A percentile compares a stretch with the other conserved stretches of the same genome.
Evolutionary conservation across 2,329 filamentous ascomycete species (phyloP).

Genomic region (Phaeosphaeriaceae sp.): DNA sequence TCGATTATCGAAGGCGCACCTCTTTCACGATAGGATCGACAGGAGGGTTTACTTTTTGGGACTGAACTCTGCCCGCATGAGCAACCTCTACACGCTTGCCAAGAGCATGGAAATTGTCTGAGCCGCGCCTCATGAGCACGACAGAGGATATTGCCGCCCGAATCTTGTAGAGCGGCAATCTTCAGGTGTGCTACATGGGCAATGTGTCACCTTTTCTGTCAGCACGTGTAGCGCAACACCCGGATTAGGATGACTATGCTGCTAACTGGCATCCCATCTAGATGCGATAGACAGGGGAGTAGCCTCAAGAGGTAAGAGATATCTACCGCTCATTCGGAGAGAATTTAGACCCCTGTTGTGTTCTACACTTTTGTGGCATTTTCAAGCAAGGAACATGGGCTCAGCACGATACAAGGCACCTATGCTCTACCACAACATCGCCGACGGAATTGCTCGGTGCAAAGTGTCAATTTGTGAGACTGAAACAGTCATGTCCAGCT

Average conservation of each 20-base stretch:
- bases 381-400: not conserved
- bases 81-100: not conserved
- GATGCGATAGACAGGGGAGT: not conserved
- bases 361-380: not conserved
- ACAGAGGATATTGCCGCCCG: not conserved
- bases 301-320: not conserved
- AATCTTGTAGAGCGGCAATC: not conserved
- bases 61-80: not conserved
- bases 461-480: not conserved
- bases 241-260: not conserved
- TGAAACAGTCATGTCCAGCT: not conserved
- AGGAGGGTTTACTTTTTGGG: constrained; percentile 13
- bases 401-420: not conserved
- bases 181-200: not conserved
- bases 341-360: not conserved
- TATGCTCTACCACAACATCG: not conserved
- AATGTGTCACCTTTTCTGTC: not conserved
- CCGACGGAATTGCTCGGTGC: not conserved
- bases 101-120: constrained; percentile 22
- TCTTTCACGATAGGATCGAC: constrained; percentile 23
- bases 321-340: not conserved
- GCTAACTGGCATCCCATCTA: not conserved
- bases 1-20: constrained; percentile 20
- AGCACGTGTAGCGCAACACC: not conserved
- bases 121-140: constrained; percentile 1